A percentile compares a stretch with the other conserved stretches of the same genome.
These are phyloP conservation scores for Kazachstania viticola DNA, from an alignment of 805 yeast genomes.

Conservation along the genomic window DNA sequence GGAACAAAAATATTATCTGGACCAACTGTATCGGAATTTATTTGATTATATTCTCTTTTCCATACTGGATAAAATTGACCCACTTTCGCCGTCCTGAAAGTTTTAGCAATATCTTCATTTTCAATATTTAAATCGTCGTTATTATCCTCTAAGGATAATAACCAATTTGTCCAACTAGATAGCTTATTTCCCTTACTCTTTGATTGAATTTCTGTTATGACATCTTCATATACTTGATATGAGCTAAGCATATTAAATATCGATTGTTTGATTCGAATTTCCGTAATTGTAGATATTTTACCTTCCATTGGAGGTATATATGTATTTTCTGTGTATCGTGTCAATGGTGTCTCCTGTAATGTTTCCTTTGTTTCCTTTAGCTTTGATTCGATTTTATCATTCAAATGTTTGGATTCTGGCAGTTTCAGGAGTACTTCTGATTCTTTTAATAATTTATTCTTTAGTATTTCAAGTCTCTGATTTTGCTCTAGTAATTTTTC, in stretches of 20 bases:
- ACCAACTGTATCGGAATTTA: conserved; percentile 7
- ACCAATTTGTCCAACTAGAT: too few relatives aligned
- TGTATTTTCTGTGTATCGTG: background rate
- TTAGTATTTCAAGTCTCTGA: background rate
- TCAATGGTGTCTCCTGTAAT: background rate
- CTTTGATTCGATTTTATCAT: too few relatives aligned
- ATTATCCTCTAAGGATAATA: too few relatives aligned
- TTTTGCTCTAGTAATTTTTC: too few relatives aligned
- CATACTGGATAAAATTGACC: conserved; percentile 15
- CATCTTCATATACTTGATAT: conserved; percentile 13
- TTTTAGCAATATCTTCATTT: too few relatives aligned
- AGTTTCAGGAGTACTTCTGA: too few relatives aligned
- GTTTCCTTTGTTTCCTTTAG: too few relatives aligned
- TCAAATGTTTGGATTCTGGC: too few relatives aligned
- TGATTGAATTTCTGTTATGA: conserved; percentile 2
- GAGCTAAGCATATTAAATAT: conserved; percentile 22
- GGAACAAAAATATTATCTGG: conserved; percentile 20
- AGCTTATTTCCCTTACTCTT: conserved; percentile 2
- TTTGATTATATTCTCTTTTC: conserved; percentile 11
- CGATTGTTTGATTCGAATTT: conserved; percentile 16
- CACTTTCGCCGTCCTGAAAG: conserved; percentile 3
- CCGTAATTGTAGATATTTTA: conserved; percentile 6
- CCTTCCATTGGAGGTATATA: conserved; percentile 1
- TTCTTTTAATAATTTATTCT: background rate
- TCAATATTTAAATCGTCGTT: too few relatives aligned